Base-by-base conservation (phyloP, 805 yeast species). In the Metahyphopichia silvanorum region DNA sequence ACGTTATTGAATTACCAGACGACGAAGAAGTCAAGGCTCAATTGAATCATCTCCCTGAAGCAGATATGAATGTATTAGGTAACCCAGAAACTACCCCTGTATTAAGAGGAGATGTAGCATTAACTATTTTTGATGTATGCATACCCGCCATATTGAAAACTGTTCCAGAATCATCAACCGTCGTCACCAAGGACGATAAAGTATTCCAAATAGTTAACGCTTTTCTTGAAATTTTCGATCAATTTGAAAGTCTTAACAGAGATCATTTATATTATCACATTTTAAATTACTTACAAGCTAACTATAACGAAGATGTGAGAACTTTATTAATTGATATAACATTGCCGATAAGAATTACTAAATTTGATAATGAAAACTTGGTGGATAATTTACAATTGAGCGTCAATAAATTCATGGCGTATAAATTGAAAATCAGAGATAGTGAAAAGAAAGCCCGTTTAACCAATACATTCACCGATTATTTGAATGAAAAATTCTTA, bases 61-160 rank as follows among this genome's bases (percentile, higher is more conserved):
- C 88, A 20, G 93, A 88, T 51, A 71, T 86, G 66, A 81, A 79
- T 47, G 79, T 86, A 71, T 67, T 89, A 44, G 97, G 96, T 16
- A 79, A 79, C 40, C 80, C 82, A n/a, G 94, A 86, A 30, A 76
- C 86, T 16, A 91, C 42, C 77, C 79, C 66, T 78, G 91, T 66
- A 60, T 79, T 49, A 79, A 80, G 35, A 64, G 79, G 63, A 57
- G 78, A 47, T 39, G 66, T 66, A 19, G 71, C 69, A n/a, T 57
- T 66, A 36, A 57, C 71, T 1, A 51, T 65, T 5, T 66, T 57
- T 48, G 59, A 60, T 49, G 40, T 59, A 44, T 43, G 69, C 49
- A 42, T 60, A 21, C 57, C 59, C n/a, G 49, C 56, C 40, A 36
- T 60, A 12, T 23, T 46, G 38, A 48, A 66, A 35, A 37, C 51